These are phyloP conservation scores for Wickerhamiella domercqiae DNA, from an alignment of 805 yeast species.

Conservation along the genomic window DNA sequence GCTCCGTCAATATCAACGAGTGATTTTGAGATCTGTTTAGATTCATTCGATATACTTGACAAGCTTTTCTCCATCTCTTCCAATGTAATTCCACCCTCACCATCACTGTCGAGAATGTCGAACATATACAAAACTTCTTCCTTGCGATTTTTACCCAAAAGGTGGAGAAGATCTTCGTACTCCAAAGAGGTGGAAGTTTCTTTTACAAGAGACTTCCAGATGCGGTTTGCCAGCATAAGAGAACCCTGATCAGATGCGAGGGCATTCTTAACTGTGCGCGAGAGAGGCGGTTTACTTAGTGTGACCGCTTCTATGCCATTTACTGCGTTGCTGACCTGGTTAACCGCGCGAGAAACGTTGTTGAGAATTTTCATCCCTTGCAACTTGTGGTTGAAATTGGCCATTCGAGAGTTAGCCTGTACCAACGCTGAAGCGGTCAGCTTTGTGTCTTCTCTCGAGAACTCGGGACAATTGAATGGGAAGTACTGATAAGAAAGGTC, in stretches of 20 bases:
- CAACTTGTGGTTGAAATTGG: slow-evolving; percentile 2
- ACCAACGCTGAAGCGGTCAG: slow-evolving; percentile 18
- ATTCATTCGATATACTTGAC: slow-evolving; percentile 23
- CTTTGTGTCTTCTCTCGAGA: slow-evolving; percentile 23
- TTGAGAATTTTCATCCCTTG: neutral
- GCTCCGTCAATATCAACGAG: slow-evolving; percentile 28
- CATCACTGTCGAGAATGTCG: slow-evolving; percentile 24
- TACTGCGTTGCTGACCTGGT: slow-evolving; percentile 18
- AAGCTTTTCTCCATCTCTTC: slow-evolving; percentile 25
- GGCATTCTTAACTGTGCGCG: slow-evolving; percentile 23
- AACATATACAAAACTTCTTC: slow-evolving; percentile 23
- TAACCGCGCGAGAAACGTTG: slow-evolving; percentile 18
- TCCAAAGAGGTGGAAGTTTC: slow-evolving; percentile 24
- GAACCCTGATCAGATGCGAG: slow-evolving; percentile 19
- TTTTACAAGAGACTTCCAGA: slow-evolving; percentile 28
- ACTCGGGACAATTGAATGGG: slow-evolving; percentile 24
- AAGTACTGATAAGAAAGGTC: slow-evolving; percentile 23
- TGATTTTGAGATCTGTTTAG: slow-evolving; percentile 23
- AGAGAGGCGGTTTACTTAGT: slow-evolving; percentile 10
- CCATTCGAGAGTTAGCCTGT: slow-evolving; percentile 6
- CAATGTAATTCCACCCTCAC: slow-evolving; percentile 24
- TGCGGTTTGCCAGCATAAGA: slow-evolving; percentile 24
- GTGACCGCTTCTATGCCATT: slow-evolving; percentile 12
- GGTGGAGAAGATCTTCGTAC: slow-evolving; percentile 23
- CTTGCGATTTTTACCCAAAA: slow-evolving; percentile 20